Percentiles rank a stretch among this genome's conserved stretches.
Conservation (phyloP, 2,329 filamentous ascomycete genomes). For the Neoascochyta sp. region DNA sequence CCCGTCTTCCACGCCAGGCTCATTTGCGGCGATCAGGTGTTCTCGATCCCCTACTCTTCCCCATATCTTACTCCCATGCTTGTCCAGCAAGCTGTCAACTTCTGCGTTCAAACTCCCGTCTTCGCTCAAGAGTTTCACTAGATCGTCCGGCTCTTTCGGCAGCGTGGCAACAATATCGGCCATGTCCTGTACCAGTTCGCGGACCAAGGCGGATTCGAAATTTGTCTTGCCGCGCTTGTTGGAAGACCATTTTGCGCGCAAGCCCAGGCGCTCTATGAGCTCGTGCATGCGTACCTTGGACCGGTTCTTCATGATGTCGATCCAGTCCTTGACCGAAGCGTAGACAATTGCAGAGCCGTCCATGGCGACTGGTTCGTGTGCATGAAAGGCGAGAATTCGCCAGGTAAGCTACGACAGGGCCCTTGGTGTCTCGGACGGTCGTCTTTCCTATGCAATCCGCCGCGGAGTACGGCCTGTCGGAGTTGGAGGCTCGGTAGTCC, state of each 20-base stretch:
- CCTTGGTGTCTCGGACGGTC: no score
- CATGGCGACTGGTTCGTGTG: constrained; percentile 13
- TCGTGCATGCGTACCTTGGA: constrained; percentile 38
- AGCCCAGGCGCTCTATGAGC: constrained; percentile 34
- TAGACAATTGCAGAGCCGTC: constrained; percentile 26
- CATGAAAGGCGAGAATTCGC: constrained; percentile 6
- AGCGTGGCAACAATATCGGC: constrained; percentile 29
- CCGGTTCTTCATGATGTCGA: constrained; percentile 38
- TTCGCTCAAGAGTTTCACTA: constrained; percentile 27
- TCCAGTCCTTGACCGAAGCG: constrained; percentile 34
- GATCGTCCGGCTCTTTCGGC: constrained; percentile 33
- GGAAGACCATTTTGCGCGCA: constrained; percentile 37
- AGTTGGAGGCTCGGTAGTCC: no score
- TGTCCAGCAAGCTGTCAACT: constrained; percentile 28
- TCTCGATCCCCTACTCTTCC: constrained; percentile 29
- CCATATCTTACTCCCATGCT: constrained; percentile 34
- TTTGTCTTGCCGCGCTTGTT: constrained; percentile 39
- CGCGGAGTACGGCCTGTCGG: no score
- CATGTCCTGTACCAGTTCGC: constrained; percentile 36
- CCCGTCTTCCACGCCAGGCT: constrained; percentile 30
- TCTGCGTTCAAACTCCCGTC: constrained; percentile 28
- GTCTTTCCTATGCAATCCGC: no score
- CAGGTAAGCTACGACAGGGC: no score
- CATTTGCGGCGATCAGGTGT: constrained; percentile 32
- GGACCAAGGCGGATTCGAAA: constrained; percentile 34